A percentile compares a stretch with the other conserved stretches of the same genome.
phyloP scores from a whole-genome alignment of 2,329 filamentous ascomycete genomes.

The Colletotrichum costaricense region DNA sequence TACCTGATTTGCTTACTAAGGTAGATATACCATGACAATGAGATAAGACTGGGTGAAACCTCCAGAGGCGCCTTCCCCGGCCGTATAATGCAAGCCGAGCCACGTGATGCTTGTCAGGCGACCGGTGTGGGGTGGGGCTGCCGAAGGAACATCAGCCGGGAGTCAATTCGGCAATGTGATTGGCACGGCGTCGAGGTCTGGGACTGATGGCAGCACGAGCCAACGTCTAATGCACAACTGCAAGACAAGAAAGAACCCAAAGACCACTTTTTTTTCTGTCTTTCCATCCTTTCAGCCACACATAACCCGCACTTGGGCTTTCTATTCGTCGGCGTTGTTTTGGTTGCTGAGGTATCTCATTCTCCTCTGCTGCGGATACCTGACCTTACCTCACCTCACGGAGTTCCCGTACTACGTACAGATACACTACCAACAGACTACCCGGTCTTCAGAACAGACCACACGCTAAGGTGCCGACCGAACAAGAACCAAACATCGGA shows the following conservation, averaged over 20 bases:
- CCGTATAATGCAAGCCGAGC: slow-evolving; percentile 13
- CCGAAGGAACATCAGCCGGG: slow-evolving; percentile 15
- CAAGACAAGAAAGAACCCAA: background rate
- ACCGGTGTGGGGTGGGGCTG: background rate
- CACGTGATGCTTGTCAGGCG: slow-evolving; percentile 25
- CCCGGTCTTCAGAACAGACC: background rate
- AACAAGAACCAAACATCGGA: slow-evolving; percentile 24
- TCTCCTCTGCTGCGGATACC: background rate
- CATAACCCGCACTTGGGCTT: background rate
- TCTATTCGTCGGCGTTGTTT: background rate
- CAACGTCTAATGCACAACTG: slow-evolving; percentile 33
- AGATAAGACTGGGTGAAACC: background rate
- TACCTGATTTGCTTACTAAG: no score
- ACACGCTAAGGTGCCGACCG: slow-evolving; percentile 8
- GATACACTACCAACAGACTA: no score
- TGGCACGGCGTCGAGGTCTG: slow-evolving; percentile 15
- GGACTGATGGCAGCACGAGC: slow-evolving; percentile 23
- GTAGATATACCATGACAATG: background rate
- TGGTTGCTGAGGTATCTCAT: slow-evolving; percentile 5
- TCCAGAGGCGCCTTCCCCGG: background rate
- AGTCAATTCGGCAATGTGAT: slow-evolving; percentile 26
- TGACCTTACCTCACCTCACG: background rate
- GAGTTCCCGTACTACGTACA: no score
- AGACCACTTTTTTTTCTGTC: slow-evolving; percentile 19
- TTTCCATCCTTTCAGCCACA: slow-evolving; percentile 22